Conservation (phyloP, 306 rosid genomes). For the Gynostemma pentaphyllum region DNA sequence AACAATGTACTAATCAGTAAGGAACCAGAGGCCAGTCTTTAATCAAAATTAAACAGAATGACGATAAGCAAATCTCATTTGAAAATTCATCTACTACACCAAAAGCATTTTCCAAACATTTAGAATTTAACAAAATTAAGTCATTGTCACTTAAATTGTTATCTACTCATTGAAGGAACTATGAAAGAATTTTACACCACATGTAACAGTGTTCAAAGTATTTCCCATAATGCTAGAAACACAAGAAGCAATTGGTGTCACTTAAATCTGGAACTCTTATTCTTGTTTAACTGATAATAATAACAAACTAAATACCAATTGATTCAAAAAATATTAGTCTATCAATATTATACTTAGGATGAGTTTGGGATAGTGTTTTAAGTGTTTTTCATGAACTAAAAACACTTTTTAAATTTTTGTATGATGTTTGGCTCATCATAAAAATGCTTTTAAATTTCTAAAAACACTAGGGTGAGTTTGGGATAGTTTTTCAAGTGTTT, state of each 20-base stretch:
- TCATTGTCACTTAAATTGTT: neutral
- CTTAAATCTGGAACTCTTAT: neutral
- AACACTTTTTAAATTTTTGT: too few relatives aligned
- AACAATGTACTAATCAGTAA: neutral
- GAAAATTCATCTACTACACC: neutral
- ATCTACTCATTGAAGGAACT: neutral
- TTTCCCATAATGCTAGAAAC: neutral
- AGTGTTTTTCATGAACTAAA: too few relatives aligned
- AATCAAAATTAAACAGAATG: constrained; percentile 3
- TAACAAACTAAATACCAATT: neutral
- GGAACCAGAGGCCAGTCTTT: constrained; percentile 3
- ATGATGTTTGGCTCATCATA: too few relatives aligned
- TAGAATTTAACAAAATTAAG: neutral
- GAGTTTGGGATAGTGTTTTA: too few relatives aligned
- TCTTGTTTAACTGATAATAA: neutral
- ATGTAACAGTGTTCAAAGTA: neutral
- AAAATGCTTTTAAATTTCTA: too few relatives aligned
- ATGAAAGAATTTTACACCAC: neutral
- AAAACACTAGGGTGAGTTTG: too few relatives aligned
- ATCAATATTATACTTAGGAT: neutral
- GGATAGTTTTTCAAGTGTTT: too few relatives aligned
- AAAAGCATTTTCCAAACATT: neutral
- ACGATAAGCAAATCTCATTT: neutral
- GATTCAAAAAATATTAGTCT: neutral
- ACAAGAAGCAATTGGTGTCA: neutral